These are phyloP conservation scores for Calonectria pauciramosa DNA, from an alignment of 2,329 filamentous ascomycete species.

Conservation along the genomic window DNA sequence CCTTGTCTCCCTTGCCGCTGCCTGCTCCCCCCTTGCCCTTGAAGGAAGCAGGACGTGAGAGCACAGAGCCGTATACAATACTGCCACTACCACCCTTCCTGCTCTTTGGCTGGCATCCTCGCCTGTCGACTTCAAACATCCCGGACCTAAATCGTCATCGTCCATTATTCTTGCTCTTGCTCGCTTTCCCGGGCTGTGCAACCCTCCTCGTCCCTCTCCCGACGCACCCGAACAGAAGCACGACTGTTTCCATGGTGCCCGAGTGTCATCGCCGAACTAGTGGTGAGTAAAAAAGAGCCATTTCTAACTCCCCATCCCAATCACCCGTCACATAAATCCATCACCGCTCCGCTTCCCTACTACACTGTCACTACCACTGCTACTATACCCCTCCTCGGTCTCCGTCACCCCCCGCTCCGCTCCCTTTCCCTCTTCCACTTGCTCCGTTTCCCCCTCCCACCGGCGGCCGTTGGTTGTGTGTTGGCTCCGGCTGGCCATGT, in stretches of 20 bases:
- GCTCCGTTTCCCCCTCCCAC: constrained; percentile 10
- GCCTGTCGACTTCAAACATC: constrained; percentile 13
- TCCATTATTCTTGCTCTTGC: constrained; percentile 18
- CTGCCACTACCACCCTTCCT: background rate
- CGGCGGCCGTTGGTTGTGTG: constrained; percentile 14
- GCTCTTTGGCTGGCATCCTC: background rate
- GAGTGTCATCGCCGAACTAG: constrained; percentile 35
- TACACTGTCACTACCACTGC: constrained; percentile 7
- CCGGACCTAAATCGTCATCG: constrained; percentile 21
- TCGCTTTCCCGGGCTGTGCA: constrained; percentile 32
- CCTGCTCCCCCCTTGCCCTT: background rate
- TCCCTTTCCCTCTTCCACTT: background rate
- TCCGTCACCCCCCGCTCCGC: constrained; percentile 16
- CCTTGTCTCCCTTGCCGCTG: background rate
- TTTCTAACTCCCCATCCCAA: constrained; percentile 1
- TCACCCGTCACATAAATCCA: constrained; percentile 6
- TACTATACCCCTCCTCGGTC: constrained; percentile 14
- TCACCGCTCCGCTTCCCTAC: constrained; percentile 11
- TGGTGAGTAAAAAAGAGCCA: constrained; percentile 37
- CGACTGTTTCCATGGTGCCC: constrained; percentile 44
- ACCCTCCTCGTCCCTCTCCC: constrained; percentile 26
- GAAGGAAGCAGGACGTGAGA: background rate
- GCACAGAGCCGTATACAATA: constrained; percentile 11
- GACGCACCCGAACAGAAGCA: constrained; percentile 35
- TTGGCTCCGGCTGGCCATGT: constrained; percentile 34